Percentiles rank a stretch among this genome's conserved stretches.
Conservation (phyloP, 441 rosid species). For the Adansonia gregorii region DNA sequence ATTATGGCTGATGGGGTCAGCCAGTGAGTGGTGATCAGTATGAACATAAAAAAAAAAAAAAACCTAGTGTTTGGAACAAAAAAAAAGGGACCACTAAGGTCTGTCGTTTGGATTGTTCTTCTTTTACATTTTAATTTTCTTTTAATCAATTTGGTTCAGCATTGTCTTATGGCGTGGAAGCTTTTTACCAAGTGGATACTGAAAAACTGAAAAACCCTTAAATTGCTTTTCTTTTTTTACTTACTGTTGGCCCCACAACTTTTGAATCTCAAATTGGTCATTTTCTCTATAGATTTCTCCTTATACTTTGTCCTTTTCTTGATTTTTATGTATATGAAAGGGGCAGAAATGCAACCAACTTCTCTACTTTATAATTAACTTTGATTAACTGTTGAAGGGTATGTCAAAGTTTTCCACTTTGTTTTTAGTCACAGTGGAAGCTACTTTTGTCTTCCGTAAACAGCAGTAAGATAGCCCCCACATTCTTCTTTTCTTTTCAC, state of each 20-base stretch:
- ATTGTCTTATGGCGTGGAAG: conserved; percentile 23
- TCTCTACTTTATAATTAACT: conserved; percentile 13
- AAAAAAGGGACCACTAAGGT: conserved; percentile 37
- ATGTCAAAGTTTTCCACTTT: conserved; percentile 23
- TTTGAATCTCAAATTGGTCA: conserved; percentile 1
- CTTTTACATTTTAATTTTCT: background rate
- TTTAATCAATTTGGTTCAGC: conserved; percentile 23
- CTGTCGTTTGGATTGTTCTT: conserved; percentile 33
- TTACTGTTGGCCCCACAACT: conserved; percentile 16
- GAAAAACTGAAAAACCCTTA: background rate
- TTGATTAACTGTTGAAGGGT: conserved; percentile 25
- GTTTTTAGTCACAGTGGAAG: conserved; percentile 25
- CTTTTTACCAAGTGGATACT: background rate
- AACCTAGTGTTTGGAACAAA: background rate
- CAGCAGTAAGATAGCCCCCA: conserved; percentile 25
- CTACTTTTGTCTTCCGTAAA: conserved; percentile 36
- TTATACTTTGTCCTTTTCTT: background rate
- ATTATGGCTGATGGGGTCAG: conserved; percentile 32
- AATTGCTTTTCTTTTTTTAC: conserved; percentile 18
- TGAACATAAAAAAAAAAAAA: background rate
- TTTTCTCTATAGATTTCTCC: background rate
- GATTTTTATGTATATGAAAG: conserved; percentile 8
- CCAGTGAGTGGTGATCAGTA: conserved; percentile 7
- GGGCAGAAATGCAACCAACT: conserved; percentile 21
- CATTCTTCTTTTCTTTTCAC: conserved; percentile 5